Base-by-base conservation (phyloP, 805 yeast species). In the Danielozyma ontarioensis region DNA sequence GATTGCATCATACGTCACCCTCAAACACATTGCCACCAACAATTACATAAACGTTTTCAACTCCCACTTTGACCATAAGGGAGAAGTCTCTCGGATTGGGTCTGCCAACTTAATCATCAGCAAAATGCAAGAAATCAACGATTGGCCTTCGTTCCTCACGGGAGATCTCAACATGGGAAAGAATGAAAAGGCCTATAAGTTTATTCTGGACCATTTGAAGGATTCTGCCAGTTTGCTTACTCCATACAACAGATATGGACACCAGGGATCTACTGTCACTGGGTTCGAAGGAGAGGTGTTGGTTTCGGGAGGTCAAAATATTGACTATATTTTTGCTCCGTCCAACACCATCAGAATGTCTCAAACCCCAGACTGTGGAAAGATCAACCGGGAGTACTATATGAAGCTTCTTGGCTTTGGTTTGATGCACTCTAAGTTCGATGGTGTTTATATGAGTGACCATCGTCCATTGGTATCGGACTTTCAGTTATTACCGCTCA, bases 381-480 rank as follows among this genome's bases (percentile, higher is more conserved):
- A 29, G 11, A 27, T 32, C 11, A 24, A 22, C 10, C 29, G 41
- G 25, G 39, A 41, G 29, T 39, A 43, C 10, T 37, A 37, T 5
- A 27, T 59, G 13, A 40, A 37, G 28, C 38, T 57, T 12, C 35
- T 35, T n/a, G 48, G 50, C 19, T 59, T 44, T 40, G 64, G 57
- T 14, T 32, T 59, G 37, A 40, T 59, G 17, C 64, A 59, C 34
- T 57, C 64, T 12, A 58, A 58, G 40, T 60, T 41, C 33, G 47
- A 53, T 25, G 61, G 61, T 4, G 35, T 35, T 1, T 59, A 59
- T 39, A 51, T 59, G 53, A 59, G 64, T 37, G 64, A 59, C 38
- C 66, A 59, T 40, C 46, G 66, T 18, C 66, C 66, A 3, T 32
- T 59, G 28, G 56, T 59, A 25, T 63, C 53, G 3, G 64, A 59